Base-by-base conservation (phyloP, 2,329 filamentous ascomycete species). In the Xylaria hypoxylon region DNA sequence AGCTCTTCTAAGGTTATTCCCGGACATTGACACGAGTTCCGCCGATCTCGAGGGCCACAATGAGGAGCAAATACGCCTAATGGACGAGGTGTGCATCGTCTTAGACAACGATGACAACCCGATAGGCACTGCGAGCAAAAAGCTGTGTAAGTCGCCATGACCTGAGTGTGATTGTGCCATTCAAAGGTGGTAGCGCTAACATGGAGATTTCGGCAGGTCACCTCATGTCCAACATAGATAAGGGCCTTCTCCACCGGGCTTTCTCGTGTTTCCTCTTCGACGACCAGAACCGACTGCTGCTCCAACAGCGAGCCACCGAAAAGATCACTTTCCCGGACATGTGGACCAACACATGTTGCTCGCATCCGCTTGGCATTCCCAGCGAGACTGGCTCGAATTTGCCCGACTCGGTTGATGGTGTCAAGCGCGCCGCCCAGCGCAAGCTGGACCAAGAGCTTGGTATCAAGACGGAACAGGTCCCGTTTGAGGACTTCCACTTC, bases 291-390 rank as follows among this genome's bases (percentile, higher is more conserved):
- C 91, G 94, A 75, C 85, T 98, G 67, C 91, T 99, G 50, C 89
- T 99, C 58, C 96, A 99, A 83, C 96, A 98, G 84, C 92, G 96
- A 72, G 96, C 96, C 31, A 84, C 90, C 45, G 95, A 98, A 84
- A 99, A 99, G 85, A 99, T 99, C 78, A 99, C 96, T 6, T 99
- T 99, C 83, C 95, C 96, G 55, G 93, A 97, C 79, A 94, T 97
- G 91, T 99, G 96, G 96, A 99, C 96, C 70, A 99, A 99, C 83
- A 99, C 96, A 35, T 99, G 96, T 87, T 99, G 96, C 85, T 99
- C 96, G 44, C 96, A 99, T 81, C 96, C 96, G 5, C 87, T 99
- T 68, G 92, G 93, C 62, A 92, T 97, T 72, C 92, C 96, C 8
- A 91, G 91, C 71, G 96, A 99, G 87, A 97, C 93, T 28, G 96